Conservation (phyloP, 805 yeast genomes). For the Grigorovia humatica region DNA sequence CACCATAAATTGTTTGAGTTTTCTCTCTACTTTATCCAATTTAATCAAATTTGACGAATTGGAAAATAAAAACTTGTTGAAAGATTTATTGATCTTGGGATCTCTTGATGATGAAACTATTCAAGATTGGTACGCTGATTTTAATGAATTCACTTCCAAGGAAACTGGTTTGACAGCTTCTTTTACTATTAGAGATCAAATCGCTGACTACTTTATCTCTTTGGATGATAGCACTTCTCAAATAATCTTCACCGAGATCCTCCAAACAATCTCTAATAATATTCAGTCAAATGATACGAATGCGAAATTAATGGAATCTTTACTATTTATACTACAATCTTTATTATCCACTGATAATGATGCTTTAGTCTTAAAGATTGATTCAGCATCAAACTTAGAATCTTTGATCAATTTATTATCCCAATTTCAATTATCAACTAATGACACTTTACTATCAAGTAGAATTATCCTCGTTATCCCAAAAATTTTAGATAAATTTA, state of each 20-base stretch:
- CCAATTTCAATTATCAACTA: constrained; percentile 4
- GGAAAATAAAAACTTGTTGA: constrained; percentile 8
- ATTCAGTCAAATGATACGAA: neutral
- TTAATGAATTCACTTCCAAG: constrained; percentile 60
- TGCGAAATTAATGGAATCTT: constrained; percentile 13
- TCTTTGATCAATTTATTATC: constrained; percentile 8
- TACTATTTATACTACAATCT: constrained; percentile 16
- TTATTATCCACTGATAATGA: constrained; percentile 11
- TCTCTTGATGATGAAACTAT: constrained; percentile 35
- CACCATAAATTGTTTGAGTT: constrained; percentile 15
- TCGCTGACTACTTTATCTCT: constrained; percentile 46
- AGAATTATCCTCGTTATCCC: constrained; percentile 48
- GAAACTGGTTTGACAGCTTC: constrained; percentile 60
- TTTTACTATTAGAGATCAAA: constrained; percentile 47
- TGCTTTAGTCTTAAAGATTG: neutral
- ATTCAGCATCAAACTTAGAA: neutral
- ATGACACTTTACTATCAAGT: constrained; percentile 34
- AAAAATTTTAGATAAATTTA: constrained; percentile 44
- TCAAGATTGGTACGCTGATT: constrained; percentile 46
- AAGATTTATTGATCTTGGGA: constrained; percentile 31
- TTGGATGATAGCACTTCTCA: constrained; percentile 24
- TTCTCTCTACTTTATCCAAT: constrained; percentile 11
- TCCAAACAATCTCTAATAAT: neutral
- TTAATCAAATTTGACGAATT: constrained; percentile 6
- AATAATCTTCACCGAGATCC: constrained; percentile 3